Evolutionary conservation across 2,329 filamentous ascomycete genomes (phyloP).

Genomic region (Pseudopithomyces maydicus): DNA sequence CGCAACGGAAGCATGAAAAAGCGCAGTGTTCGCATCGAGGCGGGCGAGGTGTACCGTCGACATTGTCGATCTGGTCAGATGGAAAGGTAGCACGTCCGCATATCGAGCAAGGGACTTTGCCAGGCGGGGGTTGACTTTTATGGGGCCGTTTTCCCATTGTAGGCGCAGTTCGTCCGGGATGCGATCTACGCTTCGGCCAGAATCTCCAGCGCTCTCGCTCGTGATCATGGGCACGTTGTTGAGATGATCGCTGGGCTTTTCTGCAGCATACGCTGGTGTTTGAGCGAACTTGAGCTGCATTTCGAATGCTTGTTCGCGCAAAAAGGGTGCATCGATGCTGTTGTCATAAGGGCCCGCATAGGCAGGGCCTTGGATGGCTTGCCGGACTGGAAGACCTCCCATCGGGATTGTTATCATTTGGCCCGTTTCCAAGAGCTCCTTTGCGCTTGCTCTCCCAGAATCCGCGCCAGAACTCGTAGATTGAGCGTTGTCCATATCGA

Average conservation of each 20-base stretch:
- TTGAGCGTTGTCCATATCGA: neutral
- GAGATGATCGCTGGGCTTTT: slow-evolving; percentile 29
- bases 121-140: slow-evolving; percentile 16
- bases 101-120: slow-evolving; percentile 38
- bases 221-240: slow-evolving; percentile 39
- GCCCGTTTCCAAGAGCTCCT: slow-evolving; percentile 33
- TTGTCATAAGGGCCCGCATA: slow-evolving; percentile 48
- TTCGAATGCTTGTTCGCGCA: slow-evolving; percentile 32
- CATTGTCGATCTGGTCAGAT: neutral
- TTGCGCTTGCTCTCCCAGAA: slow-evolving; percentile 31
- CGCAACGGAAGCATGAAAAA: slow-evolving; percentile 51
- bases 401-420: slow-evolving; percentile 45
- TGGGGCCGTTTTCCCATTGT: slow-evolving; percentile 25
- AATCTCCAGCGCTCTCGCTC: slow-evolving; percentile 47
- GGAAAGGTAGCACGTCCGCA: slow-evolving; percentile 42
- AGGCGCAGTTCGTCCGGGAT: slow-evolving; percentile 47
- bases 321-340: slow-evolving; percentile 26
- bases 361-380: slow-evolving; percentile 52
- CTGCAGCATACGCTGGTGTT: slow-evolving; percentile 24
- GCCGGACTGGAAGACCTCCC: slow-evolving; percentile 49
- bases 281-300: slow-evolving; percentile 39
- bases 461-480: slow-evolving; percentile 12
- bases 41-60: neutral
- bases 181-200: slow-evolving; percentile 45
- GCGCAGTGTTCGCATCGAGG: slow-evolving; percentile 48